A percentile compares a stretch with the other conserved stretches of the same genome.
Evolutionary conservation across 208 protist species (phyloP).

Genomic region (Borovskyia barvae): DNA sequence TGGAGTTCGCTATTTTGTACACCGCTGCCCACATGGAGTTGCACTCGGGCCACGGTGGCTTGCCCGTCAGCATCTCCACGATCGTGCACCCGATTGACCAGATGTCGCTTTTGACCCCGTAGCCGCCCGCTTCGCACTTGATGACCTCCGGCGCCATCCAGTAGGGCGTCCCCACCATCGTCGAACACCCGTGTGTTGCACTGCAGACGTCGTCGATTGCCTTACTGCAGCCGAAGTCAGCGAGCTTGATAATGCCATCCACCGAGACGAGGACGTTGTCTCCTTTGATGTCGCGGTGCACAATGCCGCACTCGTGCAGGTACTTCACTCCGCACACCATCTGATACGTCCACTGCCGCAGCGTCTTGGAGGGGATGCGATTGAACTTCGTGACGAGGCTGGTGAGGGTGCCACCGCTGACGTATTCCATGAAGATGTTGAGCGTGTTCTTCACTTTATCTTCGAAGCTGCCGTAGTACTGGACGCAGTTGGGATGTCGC

Average conservation of each 20-base stretch:
- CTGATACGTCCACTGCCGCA: slow-evolving; percentile 87
- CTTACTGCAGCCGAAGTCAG: slow-evolving; percentile 92
- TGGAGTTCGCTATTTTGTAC: slow-evolving; percentile 87
- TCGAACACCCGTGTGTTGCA: slow-evolving; percentile 70
- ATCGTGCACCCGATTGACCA: slow-evolving; percentile 94
- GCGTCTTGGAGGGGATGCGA: slow-evolving; percentile 61
- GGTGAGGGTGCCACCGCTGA: slow-evolving; percentile 79
- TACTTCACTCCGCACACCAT: slow-evolving; percentile 90
- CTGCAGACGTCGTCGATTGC: slow-evolving; percentile 82
- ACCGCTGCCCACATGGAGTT: slow-evolving; percentile 87
- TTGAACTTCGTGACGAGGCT: slow-evolving; percentile 81
- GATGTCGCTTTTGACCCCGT: slow-evolving; percentile 92
- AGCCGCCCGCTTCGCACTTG: slow-evolving; percentile 83
- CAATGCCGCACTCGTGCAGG: slow-evolving; percentile 85
- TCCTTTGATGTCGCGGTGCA: slow-evolving; percentile 91
- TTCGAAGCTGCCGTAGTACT: slow-evolving; percentile 88
- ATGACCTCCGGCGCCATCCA: slow-evolving; percentile 94
- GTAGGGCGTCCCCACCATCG: slow-evolving; percentile 89
- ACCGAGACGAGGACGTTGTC: slow-evolving; percentile 89
- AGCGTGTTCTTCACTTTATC: slow-evolving; percentile 63
- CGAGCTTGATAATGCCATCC: slow-evolving; percentile 87
- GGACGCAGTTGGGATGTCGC: slow-evolving; percentile 89
- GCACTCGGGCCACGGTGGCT: slow-evolving; percentile 89
- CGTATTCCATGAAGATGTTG: slow-evolving; percentile 94
- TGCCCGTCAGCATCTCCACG: slow-evolving; percentile 93